Evolutionary conservation across 148 eudicot species (phyloP).

Genomic region (Fallopia convolvulus): DNA sequence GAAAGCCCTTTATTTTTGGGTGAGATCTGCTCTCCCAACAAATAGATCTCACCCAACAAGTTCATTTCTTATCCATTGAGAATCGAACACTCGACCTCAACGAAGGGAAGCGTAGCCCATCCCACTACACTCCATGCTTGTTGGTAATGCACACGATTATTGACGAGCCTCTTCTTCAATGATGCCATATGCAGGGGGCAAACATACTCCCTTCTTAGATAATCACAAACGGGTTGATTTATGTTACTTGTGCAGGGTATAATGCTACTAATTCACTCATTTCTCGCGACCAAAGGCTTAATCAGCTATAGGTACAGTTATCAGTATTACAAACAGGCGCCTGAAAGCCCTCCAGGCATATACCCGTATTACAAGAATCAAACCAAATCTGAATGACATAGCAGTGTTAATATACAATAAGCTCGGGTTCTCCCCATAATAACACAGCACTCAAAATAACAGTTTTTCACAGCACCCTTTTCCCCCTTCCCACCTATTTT

Average conservation of each 20-base stretch:
- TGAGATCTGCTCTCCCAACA: no score
- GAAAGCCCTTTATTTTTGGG: no score
- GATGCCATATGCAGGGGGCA: no score
- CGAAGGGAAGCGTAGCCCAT: no score
- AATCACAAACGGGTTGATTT: no score
- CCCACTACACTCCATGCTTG: no score
- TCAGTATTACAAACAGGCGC: slow-evolving; percentile 6
- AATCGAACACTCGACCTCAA: no score
- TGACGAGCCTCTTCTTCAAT: no score
- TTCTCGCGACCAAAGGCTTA: neutral
- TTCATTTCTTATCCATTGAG: no score
- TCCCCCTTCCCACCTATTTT: neutral
- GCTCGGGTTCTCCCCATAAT: slow-evolving; percentile 4
- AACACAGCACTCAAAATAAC: neutral
- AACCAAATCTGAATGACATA: neutral
- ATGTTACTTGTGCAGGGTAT: neutral
- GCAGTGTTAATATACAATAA: neutral
- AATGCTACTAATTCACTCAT: neutral
- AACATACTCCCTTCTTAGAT: no score
- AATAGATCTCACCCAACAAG: no score
- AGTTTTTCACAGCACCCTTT: neutral
- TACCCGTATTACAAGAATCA: neutral
- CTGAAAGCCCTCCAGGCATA: slow-evolving; percentile 8
- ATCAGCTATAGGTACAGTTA: neutral
- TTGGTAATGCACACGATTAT: no score